Conservation (phyloP, 192 early-diverging fungal genomes). For the Bifiguratus adelaidae region DNA sequence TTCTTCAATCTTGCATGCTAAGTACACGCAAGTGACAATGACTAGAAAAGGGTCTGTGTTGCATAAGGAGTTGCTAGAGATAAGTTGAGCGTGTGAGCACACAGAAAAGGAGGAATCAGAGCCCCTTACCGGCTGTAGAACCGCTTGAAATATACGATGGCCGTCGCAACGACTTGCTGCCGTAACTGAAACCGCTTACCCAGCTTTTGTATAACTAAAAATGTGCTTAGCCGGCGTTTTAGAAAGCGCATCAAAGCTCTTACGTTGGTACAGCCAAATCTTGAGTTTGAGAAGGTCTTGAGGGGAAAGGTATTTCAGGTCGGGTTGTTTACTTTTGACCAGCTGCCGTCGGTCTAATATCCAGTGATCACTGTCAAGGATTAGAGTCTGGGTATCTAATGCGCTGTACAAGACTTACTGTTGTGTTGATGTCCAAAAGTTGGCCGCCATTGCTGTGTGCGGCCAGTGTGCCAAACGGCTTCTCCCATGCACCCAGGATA, state of each 20-base stretch:
- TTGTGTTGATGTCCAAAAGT: constrained; percentile 67
- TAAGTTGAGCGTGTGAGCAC: background rate
- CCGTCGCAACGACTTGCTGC: constrained; percentile 79
- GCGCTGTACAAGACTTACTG: constrained; percentile 21
- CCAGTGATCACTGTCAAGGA: constrained; percentile 43
- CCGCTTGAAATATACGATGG: constrained; percentile 79
- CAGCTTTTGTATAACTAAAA: constrained; percentile 63
- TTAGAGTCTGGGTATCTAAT: background rate
- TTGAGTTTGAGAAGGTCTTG: constrained; percentile 43
- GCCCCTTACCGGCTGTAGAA: constrained; percentile 54
- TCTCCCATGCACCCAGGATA: background rate
- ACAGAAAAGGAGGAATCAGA: background rate
- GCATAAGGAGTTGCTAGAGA: constrained; percentile 57
- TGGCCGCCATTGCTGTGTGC: constrained; percentile 47
- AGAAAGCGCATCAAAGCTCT: constrained; percentile 2
- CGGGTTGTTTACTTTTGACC: constrained; percentile 33
- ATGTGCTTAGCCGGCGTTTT: background rate
- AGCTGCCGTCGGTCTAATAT: constrained; percentile 39
- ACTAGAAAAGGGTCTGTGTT: constrained; percentile 74
- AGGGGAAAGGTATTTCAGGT: constrained; percentile 39
- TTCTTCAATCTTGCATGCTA: constrained; percentile 89
- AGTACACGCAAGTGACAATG: constrained; percentile 69
- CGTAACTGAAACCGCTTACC: constrained; percentile 58
- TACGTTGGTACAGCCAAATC: constrained; percentile 56
- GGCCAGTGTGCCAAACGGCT: background rate